Evolutionary conservation across 495 filamentous ascomycete species (phyloP), one percentile per base, ranked within the genome.

Genomic region (Hyphodiscus hymeniophilus): DNA sequence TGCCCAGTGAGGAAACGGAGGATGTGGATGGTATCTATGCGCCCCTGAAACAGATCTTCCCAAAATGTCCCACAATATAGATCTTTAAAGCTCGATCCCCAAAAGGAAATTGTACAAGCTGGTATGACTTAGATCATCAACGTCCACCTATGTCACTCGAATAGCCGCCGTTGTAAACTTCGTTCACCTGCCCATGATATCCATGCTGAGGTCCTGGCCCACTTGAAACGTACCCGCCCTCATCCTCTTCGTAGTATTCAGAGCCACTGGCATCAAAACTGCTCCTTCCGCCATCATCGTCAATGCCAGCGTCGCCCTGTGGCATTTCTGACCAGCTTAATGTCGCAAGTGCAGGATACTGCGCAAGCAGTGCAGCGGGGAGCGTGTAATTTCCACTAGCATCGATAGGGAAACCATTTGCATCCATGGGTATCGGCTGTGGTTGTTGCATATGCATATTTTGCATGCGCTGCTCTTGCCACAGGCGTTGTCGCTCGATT

Each of bases 241-340:
- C 81, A 10, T 81, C 78, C 28, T 80, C 78, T 43, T 80, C 75
- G 43, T 76, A 78, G 34, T 56, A 68, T 34, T 66, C 66, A 7
- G 81, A 81, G 47, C 87, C 89, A 46, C 86, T 89, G 0, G 87
- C 88, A 59, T 97, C 92, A 56, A 92, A 96, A 57, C 86, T 92
- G 56, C 84, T 89, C 32, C 87, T 75, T 0, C 88, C 85, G 45
- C 82, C 86, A 16, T 89, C 74, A 40, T 88, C 80, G 26, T 59
- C 56, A 31, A 55, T 8, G 21, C 51, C 56, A 10, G 36, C 48
- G 34, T 59, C 52, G 7, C 56, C 56, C 47, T 55, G 56, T 28
- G 56, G 49, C 36, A 59, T n/a, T 42, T 59, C 56, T 34, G 56
- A 46, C 56, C 56, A 59, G 34, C 49, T 59, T 15, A 59, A 22